Percentiles rank a stretch among this genome's conserved stretches.
These are phyloP conservation scores for Capsicum baccatum DNA, from an alignment of 257 asterid genomes.

Conservation along the genomic window DNA sequence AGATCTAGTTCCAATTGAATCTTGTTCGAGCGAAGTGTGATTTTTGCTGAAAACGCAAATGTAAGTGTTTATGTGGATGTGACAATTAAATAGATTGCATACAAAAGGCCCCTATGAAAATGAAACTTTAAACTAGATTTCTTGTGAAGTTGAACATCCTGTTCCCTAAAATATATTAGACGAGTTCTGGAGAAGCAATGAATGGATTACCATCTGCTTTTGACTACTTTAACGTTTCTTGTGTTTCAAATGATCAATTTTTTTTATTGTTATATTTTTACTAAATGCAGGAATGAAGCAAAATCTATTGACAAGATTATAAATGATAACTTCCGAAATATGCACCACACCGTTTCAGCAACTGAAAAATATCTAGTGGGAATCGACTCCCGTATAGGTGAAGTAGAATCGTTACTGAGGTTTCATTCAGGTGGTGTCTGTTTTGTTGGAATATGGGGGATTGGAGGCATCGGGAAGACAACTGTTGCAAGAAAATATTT, in stretches of 20 bases:
- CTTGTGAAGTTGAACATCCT: background rate
- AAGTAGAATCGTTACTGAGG: background rate
- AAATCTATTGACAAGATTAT: background rate
- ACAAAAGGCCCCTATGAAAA: constrained; percentile 22
- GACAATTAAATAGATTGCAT: background rate
- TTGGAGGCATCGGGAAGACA: background rate
- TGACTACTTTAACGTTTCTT: too few relatives aligned
- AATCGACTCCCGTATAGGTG: background rate
- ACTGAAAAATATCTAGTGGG: background rate
- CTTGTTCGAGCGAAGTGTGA: background rate
- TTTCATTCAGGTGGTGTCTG: background rate
- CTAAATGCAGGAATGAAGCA: constrained; percentile 6
- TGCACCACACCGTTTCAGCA: background rate
- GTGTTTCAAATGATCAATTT: too few relatives aligned
- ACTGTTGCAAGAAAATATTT: constrained; percentile 23
- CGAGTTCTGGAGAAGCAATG: too few relatives aligned
- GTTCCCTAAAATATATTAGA: too few relatives aligned
- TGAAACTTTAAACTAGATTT: background rate
- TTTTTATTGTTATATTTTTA: too few relatives aligned
- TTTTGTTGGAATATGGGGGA: constrained; percentile 21
- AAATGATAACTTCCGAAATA: background rate
- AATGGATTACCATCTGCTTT: too few relatives aligned
- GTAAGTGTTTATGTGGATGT: constrained; percentile 6
- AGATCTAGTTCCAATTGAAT: too few relatives aligned
- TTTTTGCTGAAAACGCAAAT: background rate